Base-by-base conservation (phyloP, 805 yeast genomes). In the Metschnikowia vanudenii region DNA sequence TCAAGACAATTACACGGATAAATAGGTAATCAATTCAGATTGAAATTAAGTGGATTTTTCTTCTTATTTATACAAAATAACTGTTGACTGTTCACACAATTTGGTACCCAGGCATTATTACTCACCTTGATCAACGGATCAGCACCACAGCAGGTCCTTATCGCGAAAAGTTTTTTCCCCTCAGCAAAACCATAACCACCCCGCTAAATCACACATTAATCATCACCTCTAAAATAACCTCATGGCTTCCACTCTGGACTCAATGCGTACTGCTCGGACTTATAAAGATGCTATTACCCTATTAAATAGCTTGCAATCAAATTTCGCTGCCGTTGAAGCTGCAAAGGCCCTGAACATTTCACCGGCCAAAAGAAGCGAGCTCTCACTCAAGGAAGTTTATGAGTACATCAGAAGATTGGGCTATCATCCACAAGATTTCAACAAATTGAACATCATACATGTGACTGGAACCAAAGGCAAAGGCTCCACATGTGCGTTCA, bases 391-490 rank as follows among this genome's bases (percentile, higher is more conserved):
- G 18, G 97, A 94, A 63, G 94, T 94, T 86, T 62, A 60, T 43
- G 75, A 71, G 53, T 71, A 62, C 48, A 65, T 64, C 22, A 52
- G 72, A 26, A 53, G 76, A 50, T 55, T 71, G 53, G 76, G 76
- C 0, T 72, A 72, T 57, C 48, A 54, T 28, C 81, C 87, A 1
- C 56, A 68, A 3, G 96, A 87, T 52, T 81, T 88, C 61, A 80
- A 91, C 67, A 75, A 67, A 50, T 64, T 94, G 56, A 91, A 91
- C 56, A 76, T 90, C 2, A 77, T 94, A 35, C 99, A 94, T 61
- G 85, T 95, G 31, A 91, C 99, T 0, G 99, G 99, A 17, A 94
- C 99, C 1, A 94, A 94, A 64, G 99, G 99, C 12, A 94, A 94
- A 68, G 99, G 99, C 1, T 90, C 97, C 0, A 92, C 98, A 0